Conservation (phyloP, 805 yeast species). For the Debaryomyces castellii region DNA sequence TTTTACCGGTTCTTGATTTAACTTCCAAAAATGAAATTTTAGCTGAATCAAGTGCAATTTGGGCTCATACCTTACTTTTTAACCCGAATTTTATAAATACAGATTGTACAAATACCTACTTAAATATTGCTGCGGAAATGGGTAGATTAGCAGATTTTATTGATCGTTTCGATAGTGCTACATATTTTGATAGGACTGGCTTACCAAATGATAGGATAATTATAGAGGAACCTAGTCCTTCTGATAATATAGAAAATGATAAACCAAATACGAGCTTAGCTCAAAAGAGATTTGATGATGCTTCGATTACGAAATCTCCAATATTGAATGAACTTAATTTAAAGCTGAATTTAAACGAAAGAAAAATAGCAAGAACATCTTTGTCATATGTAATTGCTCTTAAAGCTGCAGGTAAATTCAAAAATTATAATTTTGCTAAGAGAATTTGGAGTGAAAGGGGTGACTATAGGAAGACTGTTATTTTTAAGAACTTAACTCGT, state of each 20-base stretch:
- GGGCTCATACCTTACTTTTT: conserved; percentile 52
- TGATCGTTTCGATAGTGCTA: conserved; percentile 29
- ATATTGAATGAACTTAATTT: conserved; percentile 9
- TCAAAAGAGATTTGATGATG: conserved; percentile 5
- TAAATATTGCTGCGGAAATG: conserved; percentile 44
- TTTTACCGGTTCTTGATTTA: conserved; percentile 59
- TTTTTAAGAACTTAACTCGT: conserved; percentile 44
- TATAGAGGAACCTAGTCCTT: conserved; percentile 14
- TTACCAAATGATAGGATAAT: conserved; percentile 16
- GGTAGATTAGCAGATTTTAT: conserved; percentile 35
- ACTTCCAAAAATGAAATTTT: conserved; percentile 42
- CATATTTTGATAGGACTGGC: conserved; percentile 26
- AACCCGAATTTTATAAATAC: conserved; percentile 44
- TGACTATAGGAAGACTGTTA: conserved; percentile 52
- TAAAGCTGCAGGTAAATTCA: conserved; percentile 61
- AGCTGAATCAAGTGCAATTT: conserved; percentile 77
- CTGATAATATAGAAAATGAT: conserved; percentile 5
- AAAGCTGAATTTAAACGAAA: not conserved
- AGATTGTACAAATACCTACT: conserved; percentile 48
- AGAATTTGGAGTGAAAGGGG: conserved; percentile 81
- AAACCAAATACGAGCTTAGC: not conserved
- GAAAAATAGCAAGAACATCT: conserved; percentile 30
- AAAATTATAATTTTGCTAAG: conserved; percentile 59
- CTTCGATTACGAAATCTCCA: conserved; percentile 20
- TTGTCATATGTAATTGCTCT: conserved; percentile 60